Conservation (phyloP, 2,329 filamentous ascomycete species). For the Colletotrichum graminicola region DNA sequence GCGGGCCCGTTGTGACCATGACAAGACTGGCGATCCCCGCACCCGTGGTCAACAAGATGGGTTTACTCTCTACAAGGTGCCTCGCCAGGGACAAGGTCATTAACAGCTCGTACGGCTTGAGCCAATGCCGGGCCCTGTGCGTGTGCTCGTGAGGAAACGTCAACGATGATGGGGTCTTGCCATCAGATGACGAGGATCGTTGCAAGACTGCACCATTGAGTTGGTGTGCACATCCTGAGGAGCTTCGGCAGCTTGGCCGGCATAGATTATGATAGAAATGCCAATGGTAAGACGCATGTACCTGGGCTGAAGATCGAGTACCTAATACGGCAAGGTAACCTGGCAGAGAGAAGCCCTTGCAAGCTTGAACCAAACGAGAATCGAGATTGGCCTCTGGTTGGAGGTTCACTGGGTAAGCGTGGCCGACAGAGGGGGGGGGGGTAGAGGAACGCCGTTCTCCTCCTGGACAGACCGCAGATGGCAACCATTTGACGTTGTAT, state of each 20-base stretch:
- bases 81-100: constrained; percentile 37
- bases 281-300: constrained; percentile 27
- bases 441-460: background rate
- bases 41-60: constrained; percentile 22
- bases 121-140: constrained; percentile 29
- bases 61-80: constrained; percentile 27
- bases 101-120: constrained; percentile 23
- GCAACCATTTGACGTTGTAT: constrained; percentile 18
- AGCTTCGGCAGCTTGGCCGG: constrained; percentile 27
- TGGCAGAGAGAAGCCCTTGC: constrained; percentile 15
- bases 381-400: constrained; percentile 15
- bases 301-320: constrained; percentile 39
- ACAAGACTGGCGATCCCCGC: constrained; percentile 35
- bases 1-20: constrained; percentile 17
- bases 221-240: constrained; percentile 35
- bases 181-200: constrained; percentile 38
- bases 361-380: constrained; percentile 14
- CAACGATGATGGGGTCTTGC: constrained; percentile 12
- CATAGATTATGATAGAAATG: constrained; percentile 36
- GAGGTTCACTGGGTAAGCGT: constrained; percentile 3
- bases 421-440: background rate
- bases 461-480: constrained; percentile 5
- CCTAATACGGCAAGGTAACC: constrained; percentile 27
- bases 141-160: constrained; percentile 12
- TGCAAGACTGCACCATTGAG: constrained; percentile 26